Percentiles rank a stretch among this genome's conserved stretches.
Conservation (phyloP, 352 stramenopile species). For the Phytopythium delawarense region DNA sequence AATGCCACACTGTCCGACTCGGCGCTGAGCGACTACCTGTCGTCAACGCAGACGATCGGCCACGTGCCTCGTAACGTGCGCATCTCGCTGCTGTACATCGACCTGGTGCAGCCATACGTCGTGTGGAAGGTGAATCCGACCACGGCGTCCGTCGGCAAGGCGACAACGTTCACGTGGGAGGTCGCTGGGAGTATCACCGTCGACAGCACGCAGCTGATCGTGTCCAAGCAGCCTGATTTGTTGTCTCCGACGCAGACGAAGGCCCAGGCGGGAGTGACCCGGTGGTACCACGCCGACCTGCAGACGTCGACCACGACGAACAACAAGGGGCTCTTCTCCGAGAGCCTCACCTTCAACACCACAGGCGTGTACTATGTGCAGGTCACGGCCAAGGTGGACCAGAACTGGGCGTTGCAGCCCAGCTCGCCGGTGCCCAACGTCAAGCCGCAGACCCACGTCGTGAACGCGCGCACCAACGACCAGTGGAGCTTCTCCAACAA, state of each 20-base stretch:
- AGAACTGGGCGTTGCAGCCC: conserved; percentile 52
- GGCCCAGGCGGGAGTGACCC: conserved; percentile 40
- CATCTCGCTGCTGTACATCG: conserved; percentile 88
- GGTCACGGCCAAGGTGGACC: conserved; percentile 53
- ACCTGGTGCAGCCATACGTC: conserved; percentile 93
- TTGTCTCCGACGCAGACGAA: conserved; percentile 19
- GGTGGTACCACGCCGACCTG: conserved; percentile 61
- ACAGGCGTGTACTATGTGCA: conserved; percentile 56
- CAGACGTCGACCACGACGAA: conserved; percentile 23
- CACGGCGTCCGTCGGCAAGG: conserved; percentile 6
- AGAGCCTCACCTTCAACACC: conserved; percentile 29
- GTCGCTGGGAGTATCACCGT: conserved; percentile 52
- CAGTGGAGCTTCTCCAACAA: conserved; percentile 53
- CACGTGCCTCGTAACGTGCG: conserved; percentile 93
- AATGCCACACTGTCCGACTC: conserved; percentile 38
- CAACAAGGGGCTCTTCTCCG: conserved; percentile 56
- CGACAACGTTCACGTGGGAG: conserved; percentile 46
- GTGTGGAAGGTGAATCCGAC: conserved; percentile 31
- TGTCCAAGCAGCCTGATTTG: conserved; percentile 36
- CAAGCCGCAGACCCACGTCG: conserved; percentile 63
- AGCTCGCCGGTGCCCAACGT: conserved; percentile 36
- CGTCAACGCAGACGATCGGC: conserved; percentile 55
- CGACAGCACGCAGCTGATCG: conserved; percentile 47
- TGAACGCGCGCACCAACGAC: conserved; percentile 66
- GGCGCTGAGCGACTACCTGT: conserved; percentile 39